Evolutionary conservation across 371 early-diverging fungal species (phyloP).

Genomic region (Coemansia sp.): DNA sequence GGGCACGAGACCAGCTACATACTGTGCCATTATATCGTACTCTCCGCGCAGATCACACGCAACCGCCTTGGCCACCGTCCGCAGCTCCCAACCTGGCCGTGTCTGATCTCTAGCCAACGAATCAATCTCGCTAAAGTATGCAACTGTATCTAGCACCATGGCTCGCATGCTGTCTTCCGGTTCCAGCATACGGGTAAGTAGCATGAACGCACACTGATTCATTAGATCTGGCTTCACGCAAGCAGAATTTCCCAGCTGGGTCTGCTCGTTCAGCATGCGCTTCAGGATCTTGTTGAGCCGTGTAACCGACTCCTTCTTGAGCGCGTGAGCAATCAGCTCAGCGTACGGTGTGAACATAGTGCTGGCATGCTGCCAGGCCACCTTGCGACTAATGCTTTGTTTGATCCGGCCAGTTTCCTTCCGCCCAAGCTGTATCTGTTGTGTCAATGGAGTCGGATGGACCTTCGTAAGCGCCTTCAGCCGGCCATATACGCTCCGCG

Average conservation of each 20-base stretch:
- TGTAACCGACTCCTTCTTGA: not conserved
- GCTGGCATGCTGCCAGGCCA: conserved; percentile 35
- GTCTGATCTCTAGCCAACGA: conserved; percentile 6
- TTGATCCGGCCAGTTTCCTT: conserved; percentile 12
- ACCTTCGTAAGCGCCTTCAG: not conserved
- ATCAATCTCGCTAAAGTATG: conserved; percentile 13
- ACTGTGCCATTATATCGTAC: not conserved
- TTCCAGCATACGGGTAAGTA: conserved; percentile 4
- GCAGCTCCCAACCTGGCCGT: not conserved
- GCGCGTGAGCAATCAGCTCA: conserved; percentile 11
- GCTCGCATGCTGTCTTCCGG: not conserved
- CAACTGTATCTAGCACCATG: not conserved
- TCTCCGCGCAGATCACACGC: conserved; percentile 8
- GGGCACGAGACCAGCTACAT: conserved; percentile 1
- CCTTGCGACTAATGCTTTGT: conserved; percentile 11
- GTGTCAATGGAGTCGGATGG: conserved; percentile 7
- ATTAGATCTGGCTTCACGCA: conserved; percentile 8
- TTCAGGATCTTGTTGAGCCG: conserved; percentile 13
- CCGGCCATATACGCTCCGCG: conserved; percentile 11
- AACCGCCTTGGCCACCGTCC: conserved; percentile 15
- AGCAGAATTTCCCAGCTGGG: conserved; percentile 10
- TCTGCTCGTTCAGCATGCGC: conserved; percentile 20
- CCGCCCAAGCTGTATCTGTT: conserved; percentile 10
- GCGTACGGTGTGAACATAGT: conserved; percentile 14
- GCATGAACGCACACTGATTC: conserved; percentile 6